phyloP scores from a whole-genome alignment of 2,329 filamentous ascomycete species.

The Aspergillus quadrilineatus region DNA sequence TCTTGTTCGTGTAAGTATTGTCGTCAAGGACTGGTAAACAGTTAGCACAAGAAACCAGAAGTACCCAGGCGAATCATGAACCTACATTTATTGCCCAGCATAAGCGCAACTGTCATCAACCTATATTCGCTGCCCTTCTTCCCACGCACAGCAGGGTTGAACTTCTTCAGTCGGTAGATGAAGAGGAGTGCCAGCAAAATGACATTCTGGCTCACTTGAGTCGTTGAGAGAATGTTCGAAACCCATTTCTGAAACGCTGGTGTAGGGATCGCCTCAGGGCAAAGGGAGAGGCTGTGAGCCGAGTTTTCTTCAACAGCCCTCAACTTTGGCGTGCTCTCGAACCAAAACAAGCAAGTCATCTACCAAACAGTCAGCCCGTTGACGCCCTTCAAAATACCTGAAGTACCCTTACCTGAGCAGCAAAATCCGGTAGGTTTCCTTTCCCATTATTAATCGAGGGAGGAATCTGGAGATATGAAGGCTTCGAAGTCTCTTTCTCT shows the following conservation, averaged over 20 bases:
- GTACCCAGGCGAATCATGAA: neutral
- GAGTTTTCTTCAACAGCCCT: constrained; percentile 66
- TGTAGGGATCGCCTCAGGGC: constrained; percentile 71
- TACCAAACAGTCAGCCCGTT: constrained; percentile 39
- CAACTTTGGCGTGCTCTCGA: constrained; percentile 80
- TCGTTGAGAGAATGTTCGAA: constrained; percentile 82
- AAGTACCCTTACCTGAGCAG: constrained; percentile 63
- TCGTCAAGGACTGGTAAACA: constrained; percentile 74
- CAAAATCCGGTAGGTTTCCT: constrained; percentile 77
- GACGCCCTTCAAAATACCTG: neutral
- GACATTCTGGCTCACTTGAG: constrained; percentile 94
- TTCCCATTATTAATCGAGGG: constrained; percentile 71
- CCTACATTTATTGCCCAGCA: constrained; percentile 94
- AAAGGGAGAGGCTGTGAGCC: constrained; percentile 55
- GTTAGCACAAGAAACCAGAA: constrained; percentile 7
- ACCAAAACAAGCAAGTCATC: constrained; percentile 98
- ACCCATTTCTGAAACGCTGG: constrained; percentile 92
- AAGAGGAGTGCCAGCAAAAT: constrained; percentile 87
- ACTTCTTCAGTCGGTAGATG: constrained; percentile 87
- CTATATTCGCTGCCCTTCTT: constrained; percentile 92
- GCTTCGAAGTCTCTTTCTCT: constrained; percentile 39
- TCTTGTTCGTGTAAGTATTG: constrained; percentile 99
- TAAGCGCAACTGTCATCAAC: constrained; percentile 87
- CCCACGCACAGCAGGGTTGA: constrained; percentile 84
- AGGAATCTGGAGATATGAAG: constrained; percentile 66